phyloP scores from a whole-genome alignment of 2,329 filamentous ascomycete genomes.

The Pyricularia pennisetigena region DNA sequence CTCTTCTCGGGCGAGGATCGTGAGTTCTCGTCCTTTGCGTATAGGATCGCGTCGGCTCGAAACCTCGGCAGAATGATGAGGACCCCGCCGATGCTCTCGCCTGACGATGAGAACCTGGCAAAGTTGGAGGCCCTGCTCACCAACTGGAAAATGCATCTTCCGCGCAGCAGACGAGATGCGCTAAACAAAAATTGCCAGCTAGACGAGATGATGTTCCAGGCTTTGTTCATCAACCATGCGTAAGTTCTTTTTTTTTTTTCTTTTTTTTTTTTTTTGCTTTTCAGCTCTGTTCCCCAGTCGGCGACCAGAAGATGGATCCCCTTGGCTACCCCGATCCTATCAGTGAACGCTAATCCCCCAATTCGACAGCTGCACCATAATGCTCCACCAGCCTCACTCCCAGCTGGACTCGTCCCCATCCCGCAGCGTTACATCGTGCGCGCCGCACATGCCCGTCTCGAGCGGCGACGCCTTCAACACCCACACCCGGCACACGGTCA shows the following conservation, averaged over 20 bases:
- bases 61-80: conserved; percentile 70
- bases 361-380: conserved; percentile 48
- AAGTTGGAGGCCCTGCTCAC: conserved; percentile 43
- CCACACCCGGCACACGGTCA: conserved; percentile 73
- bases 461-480: conserved; percentile 44
- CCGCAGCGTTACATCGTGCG: conserved; percentile 54
- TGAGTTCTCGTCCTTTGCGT: conserved; percentile 75
- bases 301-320: neutral
- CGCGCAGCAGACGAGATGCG: conserved; percentile 59
- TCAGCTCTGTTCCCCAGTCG: neutral
- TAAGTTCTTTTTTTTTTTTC: conserved; percentile 18
- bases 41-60: conserved; percentile 71
- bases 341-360: neutral
- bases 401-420: conserved; percentile 57
- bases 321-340: conserved; percentile 10
- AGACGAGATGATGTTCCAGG: conserved; percentile 89
- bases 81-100: conserved; percentile 38
- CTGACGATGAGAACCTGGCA: conserved; percentile 41
- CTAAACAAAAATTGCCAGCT: conserved; percentile 60
- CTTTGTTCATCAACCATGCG: conserved; percentile 65
- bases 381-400: conserved; percentile 71
- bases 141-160: conserved; percentile 76
- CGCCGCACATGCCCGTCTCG: conserved; percentile 43
- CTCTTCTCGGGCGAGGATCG: conserved; percentile 63
- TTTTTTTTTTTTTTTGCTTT: neutral